Conservation (phyloP, 148 eudicot genomes). For the Spergularia marina region DNA sequence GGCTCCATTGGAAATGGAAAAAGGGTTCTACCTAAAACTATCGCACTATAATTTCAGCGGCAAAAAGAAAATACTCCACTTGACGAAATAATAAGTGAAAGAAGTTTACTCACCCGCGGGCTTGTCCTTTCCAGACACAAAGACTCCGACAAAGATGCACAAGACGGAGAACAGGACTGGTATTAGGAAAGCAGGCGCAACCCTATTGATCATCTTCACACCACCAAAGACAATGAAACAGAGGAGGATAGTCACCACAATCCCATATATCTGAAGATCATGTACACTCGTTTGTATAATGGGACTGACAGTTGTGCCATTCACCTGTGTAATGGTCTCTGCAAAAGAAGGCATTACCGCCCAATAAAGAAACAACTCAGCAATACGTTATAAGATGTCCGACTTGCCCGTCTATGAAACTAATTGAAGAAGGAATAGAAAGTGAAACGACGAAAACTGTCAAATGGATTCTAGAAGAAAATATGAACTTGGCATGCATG, state of each 20-base stretch:
- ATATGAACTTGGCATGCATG: too few species aligned
- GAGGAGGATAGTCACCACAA: constrained; percentile 84
- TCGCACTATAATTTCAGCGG: neutral
- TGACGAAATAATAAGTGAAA: neutral
- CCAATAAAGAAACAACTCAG: constrained; percentile 4
- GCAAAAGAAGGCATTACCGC: constrained; percentile 24
- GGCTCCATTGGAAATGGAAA: neutral
- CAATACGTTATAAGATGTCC: neutral
- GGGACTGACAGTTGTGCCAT: constrained; percentile 69
- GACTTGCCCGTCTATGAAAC: neutral
- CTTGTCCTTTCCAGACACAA: constrained; percentile 60
- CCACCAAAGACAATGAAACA: constrained; percentile 98
- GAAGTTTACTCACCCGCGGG: constrained; percentile 56
- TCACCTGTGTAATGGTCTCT: constrained; percentile 67
- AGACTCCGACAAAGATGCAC: constrained; percentile 85
- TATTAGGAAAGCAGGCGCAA: constrained; percentile 94
- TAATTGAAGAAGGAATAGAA: neutral
- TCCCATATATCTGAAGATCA: constrained; percentile 95
- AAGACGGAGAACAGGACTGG: constrained; percentile 87
- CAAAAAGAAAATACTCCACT: neutral
- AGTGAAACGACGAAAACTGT: neutral
- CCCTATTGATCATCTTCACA: constrained; percentile 94
- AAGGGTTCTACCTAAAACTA: neutral
- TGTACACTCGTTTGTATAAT: constrained; percentile 79
- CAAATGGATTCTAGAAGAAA: neutral